Base-by-base conservation (phyloP, 345 rosid genomes). In the Eucalyptus victrix region DNA sequence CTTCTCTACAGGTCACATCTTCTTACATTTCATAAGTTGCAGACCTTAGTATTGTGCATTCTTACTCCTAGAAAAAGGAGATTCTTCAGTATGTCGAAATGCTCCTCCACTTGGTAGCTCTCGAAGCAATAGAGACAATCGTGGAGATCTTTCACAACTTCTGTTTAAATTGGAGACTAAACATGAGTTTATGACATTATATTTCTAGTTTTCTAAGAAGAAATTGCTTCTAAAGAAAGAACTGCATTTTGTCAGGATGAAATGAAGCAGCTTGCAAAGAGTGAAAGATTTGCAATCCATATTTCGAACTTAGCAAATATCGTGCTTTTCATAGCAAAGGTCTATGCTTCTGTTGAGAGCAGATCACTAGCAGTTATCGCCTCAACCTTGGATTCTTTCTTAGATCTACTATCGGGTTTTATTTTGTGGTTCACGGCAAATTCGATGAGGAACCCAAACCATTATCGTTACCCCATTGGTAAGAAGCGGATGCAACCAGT, bases 401-500 rank as follows among this genome's bases (percentile, higher is more conserved):
- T 96, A 91, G 99, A 96, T 91, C 96, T 96, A 72, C 88, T 97
- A 83, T 96, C 98, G 21, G 99, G 99, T 7, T 96, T 97, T 87
- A 96, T 96, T 86, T 92, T 96, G 50, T 96, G 98, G 99, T 97
- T 97, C 91, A 96, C 98, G 34, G 92, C 97, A 45, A 89, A 94
- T 90, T 96, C 96, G 88, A 97, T 96, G 99, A 95, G 88, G 24
- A 96, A 91, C 51, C 97, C 96, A 37, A 97, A 97, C 89, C 95
- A 92, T 3, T 95, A 92, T 88, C 89, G 80, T 87, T 96, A 96
- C 91, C 99, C 99, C 5, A 95, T 97, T 76, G 99, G 99, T n/a
- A 97, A 96, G 92, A 94, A 92, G 58, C 91, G 97, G 87, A 97
- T 97, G 99, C 99, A 97, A 56, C 99, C 98, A 9, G 98, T 97